Conservation (phyloP, 2,329 filamentous ascomycete species). For the Nigrospora sphaerica region DNA sequence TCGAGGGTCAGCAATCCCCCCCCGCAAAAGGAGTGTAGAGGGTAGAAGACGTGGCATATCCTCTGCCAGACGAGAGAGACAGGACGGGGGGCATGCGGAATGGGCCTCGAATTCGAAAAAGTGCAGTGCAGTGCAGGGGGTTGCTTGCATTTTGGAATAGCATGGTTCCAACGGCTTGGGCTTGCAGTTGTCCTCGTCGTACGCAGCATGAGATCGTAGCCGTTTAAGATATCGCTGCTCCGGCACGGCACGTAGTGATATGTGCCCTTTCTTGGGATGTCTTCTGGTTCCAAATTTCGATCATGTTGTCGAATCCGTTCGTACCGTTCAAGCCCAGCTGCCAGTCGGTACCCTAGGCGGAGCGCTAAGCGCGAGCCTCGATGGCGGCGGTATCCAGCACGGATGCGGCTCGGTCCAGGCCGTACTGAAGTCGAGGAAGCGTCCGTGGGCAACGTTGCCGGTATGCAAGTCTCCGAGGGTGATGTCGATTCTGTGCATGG, state of each 20-base stretch:
- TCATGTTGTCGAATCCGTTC: neutral
- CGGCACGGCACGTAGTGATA: neutral
- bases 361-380: neutral
- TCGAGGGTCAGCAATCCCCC: no score
- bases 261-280: neutral
- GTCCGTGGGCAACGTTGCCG: neutral
- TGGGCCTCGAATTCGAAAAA: no score
- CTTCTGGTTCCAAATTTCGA: neutral
- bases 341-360: neutral
- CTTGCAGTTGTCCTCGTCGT: no score
- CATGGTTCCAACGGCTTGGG: no score
- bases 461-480: neutral
- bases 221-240: neutral
- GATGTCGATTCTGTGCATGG: neutral
- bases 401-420: constrained; percentile 5
- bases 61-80: no score
- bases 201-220: neutral
- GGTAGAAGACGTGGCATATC: no score
- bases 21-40: no score
- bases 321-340: neutral
- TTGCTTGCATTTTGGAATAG: no score
- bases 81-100: no score
- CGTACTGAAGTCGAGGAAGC: constrained; percentile 4
- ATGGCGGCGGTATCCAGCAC: neutral
- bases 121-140: no score